A percentile compares a stretch with the other conserved stretches of the same genome.
Conservation (phyloP, 2,329 filamentous ascomycete genomes). For the Ophiobolus disseminans region DNA sequence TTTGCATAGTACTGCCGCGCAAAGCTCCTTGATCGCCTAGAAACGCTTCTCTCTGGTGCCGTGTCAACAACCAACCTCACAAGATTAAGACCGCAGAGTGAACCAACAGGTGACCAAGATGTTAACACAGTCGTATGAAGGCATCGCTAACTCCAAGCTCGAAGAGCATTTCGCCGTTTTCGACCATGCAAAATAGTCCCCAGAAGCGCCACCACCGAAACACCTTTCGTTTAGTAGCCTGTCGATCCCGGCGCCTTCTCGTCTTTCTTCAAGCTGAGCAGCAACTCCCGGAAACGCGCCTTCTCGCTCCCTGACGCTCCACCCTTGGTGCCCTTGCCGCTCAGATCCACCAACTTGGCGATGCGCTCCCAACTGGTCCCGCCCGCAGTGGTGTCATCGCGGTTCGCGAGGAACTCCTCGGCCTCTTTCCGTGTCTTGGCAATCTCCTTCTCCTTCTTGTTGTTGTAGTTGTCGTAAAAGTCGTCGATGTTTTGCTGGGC, state of each 20-base stretch:
- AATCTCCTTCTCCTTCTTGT: constrained; percentile 94
- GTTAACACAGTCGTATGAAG: constrained; percentile 34
- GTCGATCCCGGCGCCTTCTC: constrained; percentile 76
- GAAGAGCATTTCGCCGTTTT: not conserved
- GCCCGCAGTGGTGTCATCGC: constrained; percentile 91
- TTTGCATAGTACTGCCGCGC: too few species aligned
- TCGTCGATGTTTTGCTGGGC: constrained; percentile 96
- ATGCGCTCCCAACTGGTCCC: constrained; percentile 99
- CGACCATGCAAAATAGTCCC: not conserved
- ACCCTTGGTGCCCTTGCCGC: constrained; percentile 87
- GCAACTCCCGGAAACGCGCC: constrained; percentile 90
- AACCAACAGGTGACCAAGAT: too few species aligned
- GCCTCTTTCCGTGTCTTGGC: constrained; percentile 89
- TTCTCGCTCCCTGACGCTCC: constrained; percentile 91
- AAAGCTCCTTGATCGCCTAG: too few species aligned
- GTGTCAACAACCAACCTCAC: too few species aligned
- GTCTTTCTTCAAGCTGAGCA: constrained; percentile 89
- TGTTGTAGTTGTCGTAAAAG: constrained; percentile 99
- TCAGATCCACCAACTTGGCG: constrained; percentile 95
- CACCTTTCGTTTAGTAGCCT: constrained; percentile 45
- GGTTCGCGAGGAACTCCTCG: constrained; percentile 85
- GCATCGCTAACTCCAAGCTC: constrained; percentile 16
- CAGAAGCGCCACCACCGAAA: not conserved
- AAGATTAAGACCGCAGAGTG: too few species aligned
- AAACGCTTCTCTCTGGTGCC: not conserved